Base-by-base conservation (phyloP, 1,139 yeast genomes). In the Geotrichum macrosporum region DNA sequence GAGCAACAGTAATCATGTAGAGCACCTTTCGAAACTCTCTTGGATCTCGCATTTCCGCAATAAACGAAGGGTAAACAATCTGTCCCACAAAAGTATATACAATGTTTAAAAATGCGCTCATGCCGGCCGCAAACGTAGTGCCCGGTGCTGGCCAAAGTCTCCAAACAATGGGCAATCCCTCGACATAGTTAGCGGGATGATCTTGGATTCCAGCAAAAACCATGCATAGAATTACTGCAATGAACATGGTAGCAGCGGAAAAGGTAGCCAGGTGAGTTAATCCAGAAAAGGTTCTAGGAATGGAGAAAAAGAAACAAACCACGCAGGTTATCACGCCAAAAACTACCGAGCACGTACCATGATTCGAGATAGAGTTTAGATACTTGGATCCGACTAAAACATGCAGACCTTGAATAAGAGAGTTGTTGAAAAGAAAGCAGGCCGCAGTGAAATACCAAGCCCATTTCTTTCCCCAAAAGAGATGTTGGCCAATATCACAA, bases 21-120 rank as follows among this genome's bases (percentile, higher is more conserved):
- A 78, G 64, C 1, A 80, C 81, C 63, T 78, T 78, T 50, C 70
- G 74, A 65, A 78, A 78, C 44, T 78, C 82, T 38, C 66, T 66
- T 19, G 83, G 83, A 48, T 70, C 66, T 54, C 70, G 72, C 83
- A 78, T 78, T 57, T 78, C 81, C 16, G 77, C 68, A 52, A 78
- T 78, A 60, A 78, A 77, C 13, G 80, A 76, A 0, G 83, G 83
- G 54, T 77, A 77, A 2, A 80, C 75, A 58, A 78, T 74, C 61
- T 78, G 83, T 3, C 83, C 84, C 27, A 77, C 82, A 62, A 78
- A 77, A 1, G 82, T 77, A 61, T 77, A 78, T 27, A 76, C 77
- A 53, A 78, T 78, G 62, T 78, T 78, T 56, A 78, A 67, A 53
- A 74, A 69, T 0, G 83, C 83, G 36, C 71, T 64, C 81, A 77